Base-by-base conservation (phyloP, 768 basidiomycete genomes). In the Psilocybe tampanensis region DNA sequence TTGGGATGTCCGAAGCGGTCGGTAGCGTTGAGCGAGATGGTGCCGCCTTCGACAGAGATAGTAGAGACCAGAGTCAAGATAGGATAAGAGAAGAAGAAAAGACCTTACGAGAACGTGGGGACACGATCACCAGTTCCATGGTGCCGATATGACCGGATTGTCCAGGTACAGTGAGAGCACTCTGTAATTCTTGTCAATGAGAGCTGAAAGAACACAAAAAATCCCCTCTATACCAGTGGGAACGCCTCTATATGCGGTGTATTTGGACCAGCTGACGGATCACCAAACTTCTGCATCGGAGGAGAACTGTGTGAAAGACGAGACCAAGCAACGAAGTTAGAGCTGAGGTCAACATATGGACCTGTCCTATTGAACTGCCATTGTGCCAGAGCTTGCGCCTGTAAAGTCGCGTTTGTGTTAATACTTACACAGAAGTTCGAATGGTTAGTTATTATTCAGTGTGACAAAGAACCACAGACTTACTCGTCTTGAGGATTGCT, bases 321-420 rank as follows among this genome's bases (percentile, higher is more conserved):
- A 5, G 47, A 48, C 47, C 47, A 48, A 5, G 47, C 47, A 23
- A 48, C 26, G 8, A 23, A 23, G 32, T 23, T 23, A 2, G 21
- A n/a, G 15, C 13, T 24, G 26, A 29, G 47, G 29, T 33, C 22
- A 13, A 32, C 26, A 17, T 32, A 29, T 32, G 47, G 47, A 3
- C 47, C 47, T 18, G 26, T 48, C 18, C 47, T 33, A 19, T 32
- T 68, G 15, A 23, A 26, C 17, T 62, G 29, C 69, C 69, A 72
- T 51, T 63, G 57, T 2, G 41, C 52, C 15, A 74, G 42, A 26
- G 64, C 63, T 53, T 56, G 55, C 32, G 62, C 62, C 43, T 65
- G 61, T 8, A 68, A 33, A 6, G 68, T 67, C 7, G 55, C 56
- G 42, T 72, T 69, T 11, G 57, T 53, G 7, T 54, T 51, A 11